These are phyloP conservation scores for Fusarium sarcochroum DNA, from an alignment of 2,329 filamentous ascomycete genomes.

Conservation along the genomic window DNA sequence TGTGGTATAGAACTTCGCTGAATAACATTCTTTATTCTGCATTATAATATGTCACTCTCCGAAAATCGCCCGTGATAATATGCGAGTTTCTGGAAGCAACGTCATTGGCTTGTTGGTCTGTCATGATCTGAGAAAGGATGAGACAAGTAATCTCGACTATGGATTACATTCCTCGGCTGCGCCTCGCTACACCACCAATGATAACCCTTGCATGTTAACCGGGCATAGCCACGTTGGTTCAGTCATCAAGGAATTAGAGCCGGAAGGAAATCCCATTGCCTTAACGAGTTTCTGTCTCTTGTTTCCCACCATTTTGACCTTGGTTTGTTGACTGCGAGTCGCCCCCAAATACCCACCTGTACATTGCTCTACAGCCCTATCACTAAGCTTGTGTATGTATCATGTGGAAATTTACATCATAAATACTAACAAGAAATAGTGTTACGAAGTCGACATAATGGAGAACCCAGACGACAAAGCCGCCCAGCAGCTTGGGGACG, in stretches of 20 bases:
- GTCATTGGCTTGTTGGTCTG: background rate
- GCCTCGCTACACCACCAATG: background rate
- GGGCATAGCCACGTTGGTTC: constrained; percentile 5
- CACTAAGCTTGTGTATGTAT: background rate
- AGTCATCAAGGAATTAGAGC: background rate
- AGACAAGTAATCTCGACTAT: background rate
- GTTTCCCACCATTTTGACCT: background rate
- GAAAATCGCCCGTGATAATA: background rate
- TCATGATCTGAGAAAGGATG: background rate
- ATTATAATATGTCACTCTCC: too few species aligned
- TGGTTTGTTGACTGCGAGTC: background rate
- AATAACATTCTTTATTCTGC: background rate
- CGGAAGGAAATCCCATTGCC: background rate
- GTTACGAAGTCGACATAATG: background rate
- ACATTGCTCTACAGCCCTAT: background rate
- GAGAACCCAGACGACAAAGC: background rate
- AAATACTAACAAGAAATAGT: background rate
- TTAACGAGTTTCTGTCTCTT: background rate
- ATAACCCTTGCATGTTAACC: background rate
- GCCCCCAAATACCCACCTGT: background rate
- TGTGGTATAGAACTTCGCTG: background rate
- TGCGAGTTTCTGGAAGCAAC: background rate
- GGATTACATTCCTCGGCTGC: background rate
- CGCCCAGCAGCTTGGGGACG: background rate
- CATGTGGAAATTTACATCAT: background rate